A percentile compares a stretch with the other conserved stretches of the same genome.
phyloP scores from a whole-genome alignment of 495 filamentous ascomycete genomes.

The Podospora bellae-mahoneyi region DNA sequence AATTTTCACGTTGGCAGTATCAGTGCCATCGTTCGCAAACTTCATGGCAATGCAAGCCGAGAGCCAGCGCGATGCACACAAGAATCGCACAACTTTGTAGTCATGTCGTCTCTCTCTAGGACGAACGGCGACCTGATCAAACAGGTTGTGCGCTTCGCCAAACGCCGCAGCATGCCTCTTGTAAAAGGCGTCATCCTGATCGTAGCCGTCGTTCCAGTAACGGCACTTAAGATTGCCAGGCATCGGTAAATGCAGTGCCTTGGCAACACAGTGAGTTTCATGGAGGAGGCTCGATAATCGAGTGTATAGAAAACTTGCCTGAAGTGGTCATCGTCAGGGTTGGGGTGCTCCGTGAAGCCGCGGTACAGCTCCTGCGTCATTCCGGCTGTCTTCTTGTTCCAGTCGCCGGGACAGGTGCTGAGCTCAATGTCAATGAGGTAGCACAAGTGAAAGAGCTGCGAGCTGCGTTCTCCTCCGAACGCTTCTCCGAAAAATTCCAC shows the following conservation, averaged over 20 bases:
- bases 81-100: constrained; percentile 24
- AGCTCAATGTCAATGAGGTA: constrained; percentile 35
- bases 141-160: constrained; percentile 17
- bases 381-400: constrained; percentile 22
- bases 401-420: constrained; percentile 33
- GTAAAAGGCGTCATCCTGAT: constrained; percentile 15
- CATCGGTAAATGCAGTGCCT: constrained; percentile 29
- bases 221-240: constrained; percentile 23
- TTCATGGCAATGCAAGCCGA: constrained; percentile 20
- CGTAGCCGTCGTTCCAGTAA: constrained; percentile 23
- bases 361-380: constrained; percentile 22
- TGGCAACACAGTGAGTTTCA: constrained; percentile 26
- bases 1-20: constrained; percentile 7
- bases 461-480: constrained; percentile 33
- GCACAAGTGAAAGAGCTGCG: constrained; percentile 38
- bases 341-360: constrained; percentile 11
- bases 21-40: constrained; percentile 12
- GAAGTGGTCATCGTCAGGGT: constrained; percentile 17
- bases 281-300: constrained; percentile 36
- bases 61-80: constrained; percentile 28
- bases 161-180: constrained; percentile 23
- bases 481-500: constrained; percentile 36
- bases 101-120: constrained; percentile 29
- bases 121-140: constrained; percentile 20
- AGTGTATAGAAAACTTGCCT: constrained; percentile 36